These are phyloP conservation scores for Neurospora cerealis DNA, from an alignment of 495 filamentous ascomycete genomes.

Conservation along the genomic window DNA sequence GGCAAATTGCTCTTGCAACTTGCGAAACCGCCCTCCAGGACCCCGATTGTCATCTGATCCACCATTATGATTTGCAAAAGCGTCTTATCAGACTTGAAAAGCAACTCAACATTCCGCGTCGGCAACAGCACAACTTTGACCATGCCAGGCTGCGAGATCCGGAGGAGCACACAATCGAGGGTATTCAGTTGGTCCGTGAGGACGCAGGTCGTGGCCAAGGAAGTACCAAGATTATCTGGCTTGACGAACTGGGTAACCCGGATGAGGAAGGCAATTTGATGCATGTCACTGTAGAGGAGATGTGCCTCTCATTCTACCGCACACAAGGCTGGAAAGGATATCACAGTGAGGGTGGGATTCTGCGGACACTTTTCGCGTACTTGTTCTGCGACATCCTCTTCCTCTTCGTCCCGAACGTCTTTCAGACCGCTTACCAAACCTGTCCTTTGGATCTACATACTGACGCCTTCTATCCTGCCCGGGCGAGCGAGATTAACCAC, in stretches of 20 bases:
- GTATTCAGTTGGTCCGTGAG: conserved; percentile 61
- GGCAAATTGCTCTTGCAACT: conserved; percentile 63
- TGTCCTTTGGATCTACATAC: conserved; percentile 89
- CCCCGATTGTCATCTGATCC: conserved; percentile 76
- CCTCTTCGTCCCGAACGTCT: conserved; percentile 89
- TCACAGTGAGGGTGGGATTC: conserved; percentile 82
- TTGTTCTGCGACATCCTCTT: conserved; percentile 93
- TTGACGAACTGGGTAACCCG: conserved; percentile 58
- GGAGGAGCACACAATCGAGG: conserved; percentile 61
- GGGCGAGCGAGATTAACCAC: conserved; percentile 81
- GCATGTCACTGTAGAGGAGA: conserved; percentile 60
- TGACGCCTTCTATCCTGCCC: conserved; percentile 80
- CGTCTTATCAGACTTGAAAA: conserved; percentile 84
- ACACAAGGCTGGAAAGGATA: conserved; percentile 86
- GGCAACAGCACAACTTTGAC: conserved; percentile 87
- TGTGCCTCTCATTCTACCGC: conserved; percentile 85
- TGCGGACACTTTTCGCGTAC: conserved; percentile 83
- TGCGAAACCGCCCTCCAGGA: conserved; percentile 86
- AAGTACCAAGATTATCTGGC: conserved; percentile 77
- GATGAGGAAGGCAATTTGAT: conserved; percentile 48
- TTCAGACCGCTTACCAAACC: conserved; percentile 89
- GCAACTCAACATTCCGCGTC: conserved; percentile 67
- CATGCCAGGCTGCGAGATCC: conserved; percentile 70
- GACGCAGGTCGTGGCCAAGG: conserved; percentile 27
- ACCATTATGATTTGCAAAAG: conserved; percentile 91